A percentile compares a stretch with the other conserved stretches of the same genome.
These are phyloP conservation scores for Earliella scabrosa DNA, from an alignment of 1,284 basidiomycete species.

Conservation along the genomic window DNA sequence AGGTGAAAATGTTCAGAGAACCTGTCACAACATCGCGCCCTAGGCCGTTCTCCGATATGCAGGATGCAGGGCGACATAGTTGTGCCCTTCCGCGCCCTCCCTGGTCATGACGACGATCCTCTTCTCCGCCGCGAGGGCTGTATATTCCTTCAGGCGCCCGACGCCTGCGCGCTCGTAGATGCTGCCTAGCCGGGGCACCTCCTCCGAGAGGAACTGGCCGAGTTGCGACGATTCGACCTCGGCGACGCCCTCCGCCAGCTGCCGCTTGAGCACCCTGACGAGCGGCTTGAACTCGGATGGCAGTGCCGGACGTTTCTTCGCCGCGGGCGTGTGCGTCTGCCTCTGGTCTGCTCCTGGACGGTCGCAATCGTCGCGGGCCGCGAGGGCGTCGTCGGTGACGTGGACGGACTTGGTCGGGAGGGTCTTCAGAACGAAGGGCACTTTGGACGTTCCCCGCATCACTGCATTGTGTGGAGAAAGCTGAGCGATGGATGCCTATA, in stretches of 20 bases:
- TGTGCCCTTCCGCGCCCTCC: constrained; percentile 33
- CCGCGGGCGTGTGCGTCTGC: constrained; percentile 14
- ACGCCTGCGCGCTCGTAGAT: constrained; percentile 51
- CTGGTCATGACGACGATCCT: constrained; percentile 49
- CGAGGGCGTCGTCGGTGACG: neutral
- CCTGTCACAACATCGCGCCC: constrained; percentile 1
- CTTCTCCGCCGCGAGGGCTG: constrained; percentile 46
- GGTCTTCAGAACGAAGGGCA: neutral
- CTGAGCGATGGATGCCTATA: neutral
- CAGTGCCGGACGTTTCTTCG: constrained; percentile 14
- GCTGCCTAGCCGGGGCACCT: constrained; percentile 27
- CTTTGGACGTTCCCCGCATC: neutral
- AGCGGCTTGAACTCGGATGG: constrained; percentile 30
- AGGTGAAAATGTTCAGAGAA: too few relatives aligned
- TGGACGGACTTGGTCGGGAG: neutral
- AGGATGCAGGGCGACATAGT: constrained; percentile 50
- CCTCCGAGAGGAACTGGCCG: constrained; percentile 29
- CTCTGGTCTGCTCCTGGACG: constrained; percentile 1
- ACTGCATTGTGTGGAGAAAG: neutral
- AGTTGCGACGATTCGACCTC: constrained; percentile 32
- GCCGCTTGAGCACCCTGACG: constrained; percentile 33
- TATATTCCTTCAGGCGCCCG: constrained; percentile 51
- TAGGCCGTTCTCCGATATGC: constrained; percentile 19
- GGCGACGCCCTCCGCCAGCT: constrained; percentile 36
- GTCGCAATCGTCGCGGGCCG: neutral